Base-by-base conservation (phyloP, 495 filamentous ascomycete species). In the Talaromyces trachyspermus region DNA sequence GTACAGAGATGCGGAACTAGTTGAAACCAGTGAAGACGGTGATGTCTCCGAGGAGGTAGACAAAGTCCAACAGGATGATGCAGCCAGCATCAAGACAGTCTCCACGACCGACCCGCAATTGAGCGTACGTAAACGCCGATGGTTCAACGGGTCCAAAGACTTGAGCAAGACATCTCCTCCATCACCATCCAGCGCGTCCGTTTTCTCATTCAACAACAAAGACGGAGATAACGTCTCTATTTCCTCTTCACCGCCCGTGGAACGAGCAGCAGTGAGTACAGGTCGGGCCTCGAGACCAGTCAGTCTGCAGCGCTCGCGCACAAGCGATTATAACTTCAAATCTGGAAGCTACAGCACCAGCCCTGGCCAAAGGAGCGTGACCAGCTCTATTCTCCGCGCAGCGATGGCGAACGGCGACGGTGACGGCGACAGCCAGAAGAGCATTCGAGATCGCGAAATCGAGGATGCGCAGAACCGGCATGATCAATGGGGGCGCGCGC, bases 1-100 rank as follows among this genome's bases (percentile, higher is more conserved):
- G 92, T 89, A 84, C 57, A 83, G 94, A 23, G 92, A 95, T 56
- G 92, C 94, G 20, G 94, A 99, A 63, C 79, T 99, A 15, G 85
- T 95, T 27, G 94, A 99, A 53, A 65, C 80, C n/a, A 26, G 50
- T 18, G 36, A 46, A 38, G 35, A 32, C 23, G 26, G 30, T 12
- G 8, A 7, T 2, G 11, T 22, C 14, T 22, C 35, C 24, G 48
- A 32, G 15, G 44, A 10, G 11, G 18, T 27, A 10, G 11, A 29
- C 22, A 32, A 59, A 30, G 49, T 42, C 9, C 20, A n/a, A n/a
- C n/a, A 25, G 43, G 44, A 41, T 25, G 58, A 64, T 41, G 54
- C 58, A 32, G 61, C 66, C 47, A 43, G 58, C 43, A 57, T 56
- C 43, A 65, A 56, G 49, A 51, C 62, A 39, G 53, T 61, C 38